Percentiles rank a stretch among this genome's conserved stretches.
Evolutionary conservation across 371 early-diverging fungal species (phyloP).

Genomic region (Lichtheimia corymbifera): DNA sequence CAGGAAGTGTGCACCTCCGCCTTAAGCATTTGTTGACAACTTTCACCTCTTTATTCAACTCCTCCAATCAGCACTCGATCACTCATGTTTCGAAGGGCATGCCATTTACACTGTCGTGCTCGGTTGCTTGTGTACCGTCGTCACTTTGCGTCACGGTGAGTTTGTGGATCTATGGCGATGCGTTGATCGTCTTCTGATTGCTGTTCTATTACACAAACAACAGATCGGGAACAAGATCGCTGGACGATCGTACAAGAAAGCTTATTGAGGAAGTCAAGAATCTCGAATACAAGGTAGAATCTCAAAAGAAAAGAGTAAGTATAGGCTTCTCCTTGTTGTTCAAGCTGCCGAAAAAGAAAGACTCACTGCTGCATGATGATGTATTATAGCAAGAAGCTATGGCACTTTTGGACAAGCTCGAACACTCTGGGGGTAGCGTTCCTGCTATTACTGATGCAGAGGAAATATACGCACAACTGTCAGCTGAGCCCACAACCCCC

Average conservation of each 20-base stretch:
- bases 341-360: not conserved
- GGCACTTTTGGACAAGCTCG: constrained; percentile 17
- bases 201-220: too few species aligned
- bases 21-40: too few species aligned
- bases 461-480: constrained; percentile 32
- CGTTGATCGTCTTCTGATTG: too few species aligned
- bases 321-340: not conserved
- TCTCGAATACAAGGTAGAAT: constrained; percentile 30
- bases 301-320: constrained; percentile 22
- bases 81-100: too few species aligned
- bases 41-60: too few species aligned
- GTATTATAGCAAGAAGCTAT: constrained; percentile 4
- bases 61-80: too few species aligned
- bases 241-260: constrained; percentile 30
- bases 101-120: too few species aligned
- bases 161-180: too few species aligned
- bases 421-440: constrained; percentile 6
- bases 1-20: too few species aligned
- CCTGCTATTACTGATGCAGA: constrained; percentile 19
- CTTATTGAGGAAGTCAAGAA: constrained; percentile 33
- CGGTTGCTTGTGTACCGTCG: too few species aligned
- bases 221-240: not conserved
- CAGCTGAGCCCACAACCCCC: constrained; percentile 27
- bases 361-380: constrained; percentile 1
- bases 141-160: too few species aligned